Conservation (phyloP, 2,329 filamentous ascomycete genomes). For the Beauveria rudraprayagi region DNA sequence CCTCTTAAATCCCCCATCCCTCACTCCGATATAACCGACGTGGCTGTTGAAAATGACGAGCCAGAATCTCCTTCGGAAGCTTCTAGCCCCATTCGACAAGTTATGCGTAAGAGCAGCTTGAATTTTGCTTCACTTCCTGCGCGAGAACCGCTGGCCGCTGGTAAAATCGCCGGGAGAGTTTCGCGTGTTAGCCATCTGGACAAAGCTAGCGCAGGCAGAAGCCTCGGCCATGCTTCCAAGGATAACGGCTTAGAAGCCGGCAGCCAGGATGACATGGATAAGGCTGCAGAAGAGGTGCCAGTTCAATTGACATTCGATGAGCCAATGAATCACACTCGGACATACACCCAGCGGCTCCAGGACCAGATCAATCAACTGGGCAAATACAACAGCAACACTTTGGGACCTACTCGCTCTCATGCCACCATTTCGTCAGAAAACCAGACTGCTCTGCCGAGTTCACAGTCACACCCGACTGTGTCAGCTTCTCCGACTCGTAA, state of each 20-base stretch:
- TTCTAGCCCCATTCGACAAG: conserved; percentile 66
- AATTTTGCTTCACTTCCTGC: conserved; percentile 91
- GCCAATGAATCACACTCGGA: conserved; percentile 59
- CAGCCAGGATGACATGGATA: conserved; percentile 45
- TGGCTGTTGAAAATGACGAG: conserved; percentile 20
- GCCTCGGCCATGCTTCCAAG: conserved; percentile 45
- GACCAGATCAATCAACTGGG: conserved; percentile 78
- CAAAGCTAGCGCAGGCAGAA: conserved; percentile 65
- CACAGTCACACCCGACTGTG: conserved; percentile 22
- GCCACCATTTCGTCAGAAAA: conserved; percentile 29
- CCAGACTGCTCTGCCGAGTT: conserved; percentile 18
- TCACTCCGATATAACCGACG: conserved; percentile 30
- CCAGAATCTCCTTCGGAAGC: conserved; percentile 52
- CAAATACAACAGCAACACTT: conserved; percentile 43
- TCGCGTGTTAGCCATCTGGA: conserved; percentile 77
- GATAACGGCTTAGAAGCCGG: conserved; percentile 37
- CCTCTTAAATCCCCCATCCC: conserved; percentile 5
- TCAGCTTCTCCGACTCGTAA: conserved; percentile 23
- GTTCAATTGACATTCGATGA: conserved; percentile 38
- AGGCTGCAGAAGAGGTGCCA: conserved; percentile 32
- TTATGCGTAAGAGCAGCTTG: conserved; percentile 86
- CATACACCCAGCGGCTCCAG: conserved; percentile 86
- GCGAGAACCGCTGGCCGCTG: conserved; percentile 74
- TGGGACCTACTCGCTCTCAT: conserved; percentile 41
- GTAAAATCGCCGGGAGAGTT: conserved; percentile 71